Conservation (phyloP, 768 basidiomycete genomes). For the Boletus sp. region DNA sequence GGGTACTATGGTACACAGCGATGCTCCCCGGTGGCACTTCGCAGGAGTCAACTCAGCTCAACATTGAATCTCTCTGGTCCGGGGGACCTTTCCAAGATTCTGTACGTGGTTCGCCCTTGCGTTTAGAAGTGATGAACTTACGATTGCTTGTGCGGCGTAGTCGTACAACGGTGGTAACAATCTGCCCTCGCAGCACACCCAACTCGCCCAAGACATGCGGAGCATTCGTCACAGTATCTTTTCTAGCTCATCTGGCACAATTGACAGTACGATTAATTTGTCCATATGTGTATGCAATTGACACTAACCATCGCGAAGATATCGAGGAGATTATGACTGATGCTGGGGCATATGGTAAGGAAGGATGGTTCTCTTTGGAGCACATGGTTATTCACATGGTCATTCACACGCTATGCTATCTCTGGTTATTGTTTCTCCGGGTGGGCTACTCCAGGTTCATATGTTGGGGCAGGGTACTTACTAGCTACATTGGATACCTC, state of each 20-base stretch:
- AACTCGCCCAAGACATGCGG: slow-evolving; percentile 49
- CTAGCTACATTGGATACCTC: slow-evolving; percentile 46
- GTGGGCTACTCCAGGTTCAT: slow-evolving; percentile 53
- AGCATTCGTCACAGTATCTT: slow-evolving; percentile 56
- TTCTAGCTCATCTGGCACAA: slow-evolving; percentile 53
- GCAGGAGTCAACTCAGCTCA: slow-evolving; percentile 61
- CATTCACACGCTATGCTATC: neutral
- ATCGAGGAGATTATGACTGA: slow-evolving; percentile 50
- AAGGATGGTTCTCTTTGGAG: neutral
- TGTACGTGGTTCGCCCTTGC: slow-evolving; percentile 33
- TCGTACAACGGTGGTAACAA: slow-evolving; percentile 73
- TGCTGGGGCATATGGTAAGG: slow-evolving; percentile 59
- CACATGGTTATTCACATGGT: neutral
- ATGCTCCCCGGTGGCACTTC: slow-evolving; percentile 61
- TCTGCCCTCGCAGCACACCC: slow-evolving; percentile 39
- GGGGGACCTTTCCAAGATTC: slow-evolving; percentile 69
- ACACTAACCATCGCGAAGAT: slow-evolving; percentile 34
- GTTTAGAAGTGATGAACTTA: neutral
- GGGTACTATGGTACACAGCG: slow-evolving; percentile 35
- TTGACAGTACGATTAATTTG: slow-evolving; percentile 40
- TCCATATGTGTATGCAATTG: neutral
- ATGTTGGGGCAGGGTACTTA: slow-evolving; percentile 61
- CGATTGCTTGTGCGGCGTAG: slow-evolving; percentile 16
- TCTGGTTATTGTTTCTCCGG: neutral
- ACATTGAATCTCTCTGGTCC: slow-evolving; percentile 75